phyloP scores from a whole-genome alignment of 176 grass and related monocot genomes.

The Rhynchospora tenuis region DNA sequence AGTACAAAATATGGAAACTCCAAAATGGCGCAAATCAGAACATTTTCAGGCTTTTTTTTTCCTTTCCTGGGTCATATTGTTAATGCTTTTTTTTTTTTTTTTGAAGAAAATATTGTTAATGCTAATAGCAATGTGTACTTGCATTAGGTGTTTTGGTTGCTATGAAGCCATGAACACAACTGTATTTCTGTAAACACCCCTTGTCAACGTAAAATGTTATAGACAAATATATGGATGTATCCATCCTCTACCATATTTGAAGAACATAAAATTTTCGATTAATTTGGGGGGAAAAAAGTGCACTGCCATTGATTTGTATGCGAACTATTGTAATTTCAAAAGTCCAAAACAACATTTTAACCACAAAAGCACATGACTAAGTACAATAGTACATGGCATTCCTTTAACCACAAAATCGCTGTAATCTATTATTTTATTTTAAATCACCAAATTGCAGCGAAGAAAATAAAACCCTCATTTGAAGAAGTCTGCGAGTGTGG shows the following conservation, averaged over 20 bases:
- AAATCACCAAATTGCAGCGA: not conserved
- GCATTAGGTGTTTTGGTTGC: not conserved
- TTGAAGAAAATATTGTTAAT: not conserved
- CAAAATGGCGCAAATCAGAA: no score
- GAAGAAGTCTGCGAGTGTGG: slow-evolving; percentile 62
- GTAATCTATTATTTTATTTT: not conserved
- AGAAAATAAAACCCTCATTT: not conserved
- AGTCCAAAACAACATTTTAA: not conserved
- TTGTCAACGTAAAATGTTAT: not conserved
- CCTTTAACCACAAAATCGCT: not conserved
- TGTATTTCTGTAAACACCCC: not conserved
- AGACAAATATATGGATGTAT: not conserved
- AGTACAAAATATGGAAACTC: no score
- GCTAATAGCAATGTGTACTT: not conserved
- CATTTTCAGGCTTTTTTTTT: not conserved
- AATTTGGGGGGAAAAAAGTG: not conserved
- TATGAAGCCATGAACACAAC: not conserved
- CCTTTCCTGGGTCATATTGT: not conserved
- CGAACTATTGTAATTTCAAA: not conserved
- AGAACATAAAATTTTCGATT: not conserved
- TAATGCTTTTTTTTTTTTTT: no score
- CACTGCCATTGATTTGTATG: not conserved
- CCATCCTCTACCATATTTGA: not conserved
- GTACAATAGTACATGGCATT: not conserved
- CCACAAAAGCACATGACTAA: not conserved